These are phyloP conservation scores for Colletotrichum truncatum DNA, from an alignment of 2,329 filamentous ascomycete species.

Conservation along the genomic window DNA sequence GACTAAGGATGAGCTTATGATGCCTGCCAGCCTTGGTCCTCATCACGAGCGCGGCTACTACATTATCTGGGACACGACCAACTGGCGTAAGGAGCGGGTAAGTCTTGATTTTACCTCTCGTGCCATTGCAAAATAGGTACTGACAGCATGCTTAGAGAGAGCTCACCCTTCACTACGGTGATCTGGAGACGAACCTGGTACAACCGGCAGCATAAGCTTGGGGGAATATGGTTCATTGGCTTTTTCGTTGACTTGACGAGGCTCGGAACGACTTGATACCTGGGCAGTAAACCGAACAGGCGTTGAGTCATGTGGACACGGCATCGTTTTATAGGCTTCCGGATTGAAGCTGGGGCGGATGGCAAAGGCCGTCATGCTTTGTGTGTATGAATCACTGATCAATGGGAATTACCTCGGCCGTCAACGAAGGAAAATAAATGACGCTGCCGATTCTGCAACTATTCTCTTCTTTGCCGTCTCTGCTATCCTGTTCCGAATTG, in stretches of 20 bases:
- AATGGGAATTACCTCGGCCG: slow-evolving; percentile 16
- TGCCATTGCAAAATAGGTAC: slow-evolving; percentile 4
- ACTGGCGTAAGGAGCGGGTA: slow-evolving; percentile 72
- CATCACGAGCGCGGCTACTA: slow-evolving; percentile 73
- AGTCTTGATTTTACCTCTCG: slow-evolving; percentile 37
- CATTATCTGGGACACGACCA: slow-evolving; percentile 70
- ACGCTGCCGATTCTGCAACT: slow-evolving; percentile 16
- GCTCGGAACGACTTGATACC: slow-evolving; percentile 25
- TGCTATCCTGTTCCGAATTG: neutral
- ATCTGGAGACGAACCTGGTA: slow-evolving; percentile 60
- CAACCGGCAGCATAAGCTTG: slow-evolving; percentile 18
- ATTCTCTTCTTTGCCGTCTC: neutral
- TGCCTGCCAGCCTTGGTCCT: slow-evolving; percentile 66
- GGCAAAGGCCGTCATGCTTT: slow-evolving; percentile 19
- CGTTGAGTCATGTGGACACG: slow-evolving; percentile 27
- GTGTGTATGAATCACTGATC: slow-evolving; percentile 29
- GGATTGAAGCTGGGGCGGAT: slow-evolving; percentile 20
- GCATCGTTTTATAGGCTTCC: slow-evolving; percentile 23
- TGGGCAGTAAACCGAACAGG: slow-evolving; percentile 19
- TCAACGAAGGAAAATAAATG: slow-evolving; percentile 27
- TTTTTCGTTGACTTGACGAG: slow-evolving; percentile 17
- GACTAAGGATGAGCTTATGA: slow-evolving; percentile 74
- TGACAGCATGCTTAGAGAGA: slow-evolving; percentile 55
- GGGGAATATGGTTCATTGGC: slow-evolving; percentile 7
- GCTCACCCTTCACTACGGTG: slow-evolving; percentile 68